phyloP scores from a whole-genome alignment of 805 yeast genomes.

The Saccharomycopsis lassenensis region DNA sequence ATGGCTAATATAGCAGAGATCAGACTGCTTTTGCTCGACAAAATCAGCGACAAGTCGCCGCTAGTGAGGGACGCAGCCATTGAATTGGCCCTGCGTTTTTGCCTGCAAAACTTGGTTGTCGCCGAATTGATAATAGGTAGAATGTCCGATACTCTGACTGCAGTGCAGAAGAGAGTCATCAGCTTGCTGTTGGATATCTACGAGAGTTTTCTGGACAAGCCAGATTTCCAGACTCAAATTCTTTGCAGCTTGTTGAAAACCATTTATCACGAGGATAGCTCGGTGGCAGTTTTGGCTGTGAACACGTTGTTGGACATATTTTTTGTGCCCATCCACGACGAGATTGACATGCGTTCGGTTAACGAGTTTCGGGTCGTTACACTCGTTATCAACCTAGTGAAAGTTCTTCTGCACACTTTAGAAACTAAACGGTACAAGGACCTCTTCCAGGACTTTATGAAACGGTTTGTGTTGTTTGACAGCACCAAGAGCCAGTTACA shows the following conservation, averaged over 20 bases:
- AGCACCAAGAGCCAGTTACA: constrained; percentile 11
- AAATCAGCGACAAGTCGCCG: constrained; percentile 52
- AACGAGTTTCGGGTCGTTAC: constrained; percentile 14
- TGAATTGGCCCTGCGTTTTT: constrained; percentile 47
- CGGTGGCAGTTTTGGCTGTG: constrained; percentile 34
- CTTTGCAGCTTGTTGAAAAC: constrained; percentile 42
- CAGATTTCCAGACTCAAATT: constrained; percentile 29
- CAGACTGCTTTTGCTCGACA: constrained; percentile 37
- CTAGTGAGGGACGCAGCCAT: constrained; percentile 68
- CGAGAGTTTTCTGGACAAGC: constrained; percentile 24
- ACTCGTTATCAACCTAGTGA: constrained; percentile 18
- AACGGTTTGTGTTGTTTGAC: constrained; percentile 30
- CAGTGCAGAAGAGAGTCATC: constrained; percentile 54
- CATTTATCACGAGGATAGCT: constrained; percentile 62
- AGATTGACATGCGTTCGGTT: constrained; percentile 3
- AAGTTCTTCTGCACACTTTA: too few relatives aligned
- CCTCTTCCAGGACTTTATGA: constrained; percentile 38
- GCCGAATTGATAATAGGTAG: constrained; percentile 41
- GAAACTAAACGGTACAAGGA: too few relatives aligned
- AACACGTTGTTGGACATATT: constrained; percentile 28
- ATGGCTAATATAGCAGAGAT: too few relatives aligned
- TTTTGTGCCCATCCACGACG: constrained; percentile 22
- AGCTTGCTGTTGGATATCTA: constrained; percentile 41
- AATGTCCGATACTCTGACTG: constrained; percentile 27
- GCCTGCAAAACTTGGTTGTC: constrained; percentile 31